phyloP scores from a whole-genome alignment of 2,329 filamentous ascomycete genomes.

The Tolypocladium amazonense region DNA sequence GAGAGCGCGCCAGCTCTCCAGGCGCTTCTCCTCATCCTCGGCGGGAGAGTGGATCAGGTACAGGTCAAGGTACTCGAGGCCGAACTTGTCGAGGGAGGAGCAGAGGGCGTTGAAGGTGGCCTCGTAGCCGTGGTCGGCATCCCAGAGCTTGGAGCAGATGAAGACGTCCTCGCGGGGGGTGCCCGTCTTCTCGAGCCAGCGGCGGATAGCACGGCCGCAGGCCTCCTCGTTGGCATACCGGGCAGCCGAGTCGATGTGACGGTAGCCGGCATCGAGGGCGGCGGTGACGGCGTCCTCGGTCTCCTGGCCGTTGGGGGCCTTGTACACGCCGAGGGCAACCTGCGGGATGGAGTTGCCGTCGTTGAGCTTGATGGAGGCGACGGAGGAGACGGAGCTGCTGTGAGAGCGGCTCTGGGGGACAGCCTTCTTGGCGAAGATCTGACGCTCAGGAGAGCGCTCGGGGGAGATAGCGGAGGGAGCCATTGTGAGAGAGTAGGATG shows the following conservation, averaged over 20 bases:
- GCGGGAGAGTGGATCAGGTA: conserved; percentile 58
- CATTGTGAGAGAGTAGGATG: conserved; percentile 14
- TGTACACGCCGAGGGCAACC: conserved; percentile 37
- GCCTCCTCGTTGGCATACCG: conserved; percentile 57
- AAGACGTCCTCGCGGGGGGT: conserved; percentile 58
- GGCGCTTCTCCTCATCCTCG: conserved; percentile 54
- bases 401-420: conserved; percentile 10
- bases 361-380: conserved; percentile 49
- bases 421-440: conserved; percentile 18
- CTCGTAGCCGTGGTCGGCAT: conserved; percentile 28
- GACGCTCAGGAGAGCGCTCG: conserved; percentile 20
- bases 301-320: conserved; percentile 39
- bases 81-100: conserved; percentile 55
- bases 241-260: conserved; percentile 44
- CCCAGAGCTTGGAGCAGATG: conserved; percentile 60
- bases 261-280: conserved; percentile 47
- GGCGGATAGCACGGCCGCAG: conserved; percentile 60
- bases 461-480: conserved; percentile 24
- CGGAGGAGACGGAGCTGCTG: conserved; percentile 13
- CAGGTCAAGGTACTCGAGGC: conserved; percentile 62
- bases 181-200: conserved; percentile 51
- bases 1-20: conserved; percentile 65
- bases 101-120: conserved; percentile 48
- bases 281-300: conserved; percentile 49
- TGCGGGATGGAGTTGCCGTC: conserved; percentile 59